Conservation (phyloP, 2,329 filamentous ascomycete genomes). For the Colletotrichum godetiae region DNA sequence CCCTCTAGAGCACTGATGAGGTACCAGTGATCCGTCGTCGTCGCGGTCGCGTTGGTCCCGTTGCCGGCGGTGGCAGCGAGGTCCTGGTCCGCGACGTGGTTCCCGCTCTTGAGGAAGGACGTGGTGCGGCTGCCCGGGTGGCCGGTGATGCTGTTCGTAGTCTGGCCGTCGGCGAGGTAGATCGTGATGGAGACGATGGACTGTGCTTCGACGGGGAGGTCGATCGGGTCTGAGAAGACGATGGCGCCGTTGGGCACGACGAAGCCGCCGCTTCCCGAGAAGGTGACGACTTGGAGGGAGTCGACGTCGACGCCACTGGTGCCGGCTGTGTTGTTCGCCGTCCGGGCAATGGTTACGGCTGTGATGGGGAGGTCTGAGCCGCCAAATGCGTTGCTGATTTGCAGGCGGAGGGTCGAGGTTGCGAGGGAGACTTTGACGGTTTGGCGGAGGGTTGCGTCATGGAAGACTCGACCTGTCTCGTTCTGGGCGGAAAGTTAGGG, state of each 20-base stretch:
- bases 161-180: constrained; percentile 68
- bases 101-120: constrained; percentile 64
- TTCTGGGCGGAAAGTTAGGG: constrained; percentile 52
- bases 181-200: constrained; percentile 65
- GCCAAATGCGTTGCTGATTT: constrained; percentile 72
- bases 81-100: constrained; percentile 57
- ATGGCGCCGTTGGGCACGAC: constrained; percentile 66
- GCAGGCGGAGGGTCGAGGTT: constrained; percentile 65
- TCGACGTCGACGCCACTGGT: constrained; percentile 57
- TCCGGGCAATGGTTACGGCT: constrained; percentile 64
- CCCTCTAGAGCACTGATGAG: constrained; percentile 69
- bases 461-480: constrained; percentile 61
- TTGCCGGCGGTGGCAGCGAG: constrained; percentile 41
- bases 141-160: constrained; percentile 64
- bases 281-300: constrained; percentile 63
- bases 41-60: neutral
- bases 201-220: constrained; percentile 59
- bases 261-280: constrained; percentile 62
- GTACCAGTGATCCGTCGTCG: constrained; percentile 63
- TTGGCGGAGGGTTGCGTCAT: constrained; percentile 70
- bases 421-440: constrained; percentile 67
- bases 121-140: constrained; percentile 72
- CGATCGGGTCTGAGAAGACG: constrained; percentile 68
- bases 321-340: constrained; percentile 62
- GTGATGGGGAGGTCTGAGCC: constrained; percentile 67